Conservation (phyloP, 169 alveolate species). For the Plasmodium inui region DNA sequence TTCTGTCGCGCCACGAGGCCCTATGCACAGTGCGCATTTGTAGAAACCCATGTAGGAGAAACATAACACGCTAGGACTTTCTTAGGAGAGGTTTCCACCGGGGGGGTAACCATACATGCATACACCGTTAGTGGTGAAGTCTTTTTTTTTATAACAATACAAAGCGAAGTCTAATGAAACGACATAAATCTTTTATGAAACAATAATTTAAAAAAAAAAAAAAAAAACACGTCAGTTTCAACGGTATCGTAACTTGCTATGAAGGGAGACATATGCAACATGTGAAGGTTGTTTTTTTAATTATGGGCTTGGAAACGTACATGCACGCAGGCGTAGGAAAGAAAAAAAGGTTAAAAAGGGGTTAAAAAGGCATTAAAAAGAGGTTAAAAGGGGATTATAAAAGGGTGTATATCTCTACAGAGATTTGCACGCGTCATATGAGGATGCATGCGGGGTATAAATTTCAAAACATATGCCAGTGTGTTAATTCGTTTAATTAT, state of each 20-base stretch:
- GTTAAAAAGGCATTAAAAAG: background rate
- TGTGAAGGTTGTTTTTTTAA: background rate
- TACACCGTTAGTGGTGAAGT: background rate
- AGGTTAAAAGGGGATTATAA: background rate
- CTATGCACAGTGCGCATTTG: background rate
- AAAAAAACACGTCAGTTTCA: slow-evolving; percentile 35
- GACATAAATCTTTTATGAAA: background rate
- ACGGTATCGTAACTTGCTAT: slow-evolving; percentile 4
- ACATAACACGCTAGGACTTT: background rate
- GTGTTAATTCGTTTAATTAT: background rate
- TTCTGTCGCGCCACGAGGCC: background rate
- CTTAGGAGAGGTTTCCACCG: background rate
- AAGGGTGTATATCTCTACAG: background rate
- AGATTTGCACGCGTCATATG: background rate
- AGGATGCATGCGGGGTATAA: background rate
- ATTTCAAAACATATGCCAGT: background rate
- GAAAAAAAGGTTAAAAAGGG: background rate
- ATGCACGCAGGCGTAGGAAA: background rate
- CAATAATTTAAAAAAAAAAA: background rate
- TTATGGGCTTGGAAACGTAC: background rate
- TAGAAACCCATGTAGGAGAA: background rate
- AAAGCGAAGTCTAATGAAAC: background rate
- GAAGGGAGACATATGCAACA: background rate
- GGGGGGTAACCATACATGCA: background rate
- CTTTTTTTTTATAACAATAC: background rate